Base-by-base conservation (phyloP, 2,329 filamentous ascomycete species). In the Fusarium buxicola region DNA sequence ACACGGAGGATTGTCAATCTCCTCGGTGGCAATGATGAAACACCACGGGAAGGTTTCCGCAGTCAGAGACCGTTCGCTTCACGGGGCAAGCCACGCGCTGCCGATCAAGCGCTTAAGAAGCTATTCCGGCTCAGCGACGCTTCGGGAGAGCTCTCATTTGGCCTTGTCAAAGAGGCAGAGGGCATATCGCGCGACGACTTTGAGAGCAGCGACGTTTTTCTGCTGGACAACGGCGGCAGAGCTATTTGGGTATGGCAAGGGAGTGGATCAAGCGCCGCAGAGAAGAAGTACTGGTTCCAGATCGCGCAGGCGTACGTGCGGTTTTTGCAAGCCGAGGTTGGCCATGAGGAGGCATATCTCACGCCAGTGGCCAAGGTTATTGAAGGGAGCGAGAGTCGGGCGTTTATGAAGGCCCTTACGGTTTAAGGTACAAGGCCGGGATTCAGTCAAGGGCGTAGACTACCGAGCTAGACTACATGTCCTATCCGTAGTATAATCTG, bases 221-320 rank as follows among this genome's bases (percentile, higher is more conserved):
- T 91, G 16, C 78, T 89, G 16, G 82, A 85, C 58, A 86, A 88
- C 63, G 80, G 78, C 1, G 86, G 86, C 7, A 81, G 73, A 46
- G 76, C 76, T 8, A 77, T 90, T 30, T 91, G 87, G 87, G 85
- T 90, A 2, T 90, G 88, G 88, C 82, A 89, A 68, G 88, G 88
- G 1, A 74, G 75, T 3, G 77, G 78, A 1, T 86, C 88, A 8
- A 90, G 87, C 71, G 74, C 75, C 30, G 75, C 73, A 2, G 88
- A 90, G 75, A 88, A 81, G 72, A 80, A 83, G 6, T 77, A 78
- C 71, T 91, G 88, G 88, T 73, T 88, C 40, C 80, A 78, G 55
- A 81, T 87, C 5, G 82, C 84, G n/a, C 82, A 88, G 74, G 76
- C 78, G 6, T 88, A 88, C 62, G 70, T 85, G 44, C 75, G 76